Conservation (phyloP, 2,329 filamentous ascomycete species). For the Colletotrichum sp. region DNA sequence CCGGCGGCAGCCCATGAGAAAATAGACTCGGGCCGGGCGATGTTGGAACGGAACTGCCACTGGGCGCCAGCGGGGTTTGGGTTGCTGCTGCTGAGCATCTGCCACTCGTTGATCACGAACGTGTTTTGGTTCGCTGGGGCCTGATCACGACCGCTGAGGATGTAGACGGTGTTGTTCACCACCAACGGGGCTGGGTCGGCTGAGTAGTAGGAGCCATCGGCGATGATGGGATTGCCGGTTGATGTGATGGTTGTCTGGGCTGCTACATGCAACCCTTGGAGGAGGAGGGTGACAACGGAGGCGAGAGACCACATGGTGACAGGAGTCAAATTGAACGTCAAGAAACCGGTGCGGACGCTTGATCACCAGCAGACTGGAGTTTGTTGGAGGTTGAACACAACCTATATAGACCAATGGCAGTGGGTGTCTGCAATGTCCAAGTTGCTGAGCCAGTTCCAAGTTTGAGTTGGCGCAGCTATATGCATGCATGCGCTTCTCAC, state of each 20-base stretch:
- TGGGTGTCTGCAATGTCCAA: background rate
- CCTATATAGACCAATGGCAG: background rate
- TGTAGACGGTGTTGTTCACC: constrained; percentile 38
- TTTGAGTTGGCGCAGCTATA: background rate
- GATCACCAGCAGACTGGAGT: too few relatives aligned
- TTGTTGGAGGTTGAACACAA: background rate
- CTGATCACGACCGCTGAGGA: constrained; percentile 39
- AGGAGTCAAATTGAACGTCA: background rate
- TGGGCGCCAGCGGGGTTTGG: constrained; percentile 32
- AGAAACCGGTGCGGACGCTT: background rate
- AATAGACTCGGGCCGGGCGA: constrained; percentile 33
- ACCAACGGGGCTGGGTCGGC: constrained; percentile 43
- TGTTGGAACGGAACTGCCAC: constrained; percentile 36
- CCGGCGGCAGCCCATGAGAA: constrained; percentile 39
- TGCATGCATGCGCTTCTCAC: background rate
- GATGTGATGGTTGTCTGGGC: constrained; percentile 28
- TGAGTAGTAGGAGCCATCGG: constrained; percentile 40
- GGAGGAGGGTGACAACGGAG: background rate
- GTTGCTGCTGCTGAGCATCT: constrained; percentile 32
- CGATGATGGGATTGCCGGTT: constrained; percentile 39
- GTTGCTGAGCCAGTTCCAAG: background rate
- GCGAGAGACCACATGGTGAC: background rate
- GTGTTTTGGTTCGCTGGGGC: constrained; percentile 31
- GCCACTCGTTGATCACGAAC: constrained; percentile 43
- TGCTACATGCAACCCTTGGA: background rate